Evolutionary conservation across 192 early-diverging fungal genomes (phyloP), one percentile per base, ranked within the genome.

Genomic region (Phlyctochytrium arcticum): DNA sequence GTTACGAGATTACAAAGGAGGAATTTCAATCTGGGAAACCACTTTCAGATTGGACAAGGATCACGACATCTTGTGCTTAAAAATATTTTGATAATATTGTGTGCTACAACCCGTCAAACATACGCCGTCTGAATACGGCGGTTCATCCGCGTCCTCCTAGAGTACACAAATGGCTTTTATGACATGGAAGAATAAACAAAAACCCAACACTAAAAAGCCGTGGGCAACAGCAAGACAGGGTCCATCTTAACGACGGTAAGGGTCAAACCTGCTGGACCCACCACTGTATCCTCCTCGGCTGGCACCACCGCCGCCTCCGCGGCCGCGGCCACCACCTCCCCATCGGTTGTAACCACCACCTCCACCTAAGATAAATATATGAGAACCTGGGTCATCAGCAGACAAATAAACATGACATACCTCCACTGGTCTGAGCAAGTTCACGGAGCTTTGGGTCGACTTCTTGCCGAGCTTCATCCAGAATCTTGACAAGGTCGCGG

Each of bases 391-490:
- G 17, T 30, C 36, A 6, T 15, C 23, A 53, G n/a, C 36, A 54
- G 21, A 7, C 3, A 35, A 54, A 33, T 32, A 19, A 42, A 54
- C 7, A 37, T 24, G 60, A 24, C 57, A n/a, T n/a, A 67, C 24
- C 75, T 2, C 75, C 78, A n/a, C 72, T 58, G 50, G 65, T 62
- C 15, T 35, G 48, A 21, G 80, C 72, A 32, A 80, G 57, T 10
- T 83, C 78, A n/a, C 70, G 19, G 15, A 84, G 60, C 59, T 70
- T 69, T 10, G 77, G 77, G 5, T 74, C 72, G 26, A 85, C 72
- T 26, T 75, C 79, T 62, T 85, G 83, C 31, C 83, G 74, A 10
- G 83, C 83, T 60, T 85, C 83, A 30, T 85, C 80, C 27, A 85
- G 48, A 48, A 85, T 81, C 27, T 66, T 60, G 32, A 85, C 58